Percentiles rank a stretch among this genome's conserved stretches.
These are phyloP conservation scores for Polychytrium aggregatum DNA, from an alignment of 192 early-diverging fungal genomes.

Conservation along the genomic window DNA sequence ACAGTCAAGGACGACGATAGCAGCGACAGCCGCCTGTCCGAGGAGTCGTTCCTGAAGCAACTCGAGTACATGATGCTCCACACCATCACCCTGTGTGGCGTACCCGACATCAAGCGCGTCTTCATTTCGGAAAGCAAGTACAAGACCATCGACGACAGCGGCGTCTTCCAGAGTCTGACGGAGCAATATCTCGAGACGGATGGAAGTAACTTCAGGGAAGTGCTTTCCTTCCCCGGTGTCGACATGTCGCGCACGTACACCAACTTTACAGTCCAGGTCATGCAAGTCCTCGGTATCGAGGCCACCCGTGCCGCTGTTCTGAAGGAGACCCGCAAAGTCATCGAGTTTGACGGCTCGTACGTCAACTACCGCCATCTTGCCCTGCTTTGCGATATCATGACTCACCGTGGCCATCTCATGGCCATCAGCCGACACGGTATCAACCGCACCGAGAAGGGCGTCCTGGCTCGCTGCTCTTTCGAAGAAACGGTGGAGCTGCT, in stretches of 20 bases:
- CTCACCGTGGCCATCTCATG: conserved; percentile 81
- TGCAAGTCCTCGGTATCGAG: conserved; percentile 90
- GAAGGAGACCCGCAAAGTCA: conserved; percentile 82
- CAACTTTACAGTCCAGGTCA: conserved; percentile 87
- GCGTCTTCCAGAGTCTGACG: conserved; percentile 45
- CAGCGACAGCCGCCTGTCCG: conserved; percentile 46
- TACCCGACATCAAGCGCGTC: conserved; percentile 71
- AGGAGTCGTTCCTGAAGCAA: conserved; percentile 81
- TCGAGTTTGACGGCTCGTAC: conserved; percentile 92
- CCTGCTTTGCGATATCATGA: conserved; percentile 94
- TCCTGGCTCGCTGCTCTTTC: conserved; percentile 89
- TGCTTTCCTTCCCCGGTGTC: conserved; percentile 75
- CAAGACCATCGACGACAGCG: conserved; percentile 33
- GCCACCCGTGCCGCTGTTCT: conserved; percentile 84
- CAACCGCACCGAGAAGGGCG: conserved; percentile 89
- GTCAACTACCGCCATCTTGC: conserved; percentile 98
- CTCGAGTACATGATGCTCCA: conserved; percentile 81
- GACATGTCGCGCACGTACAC: conserved; percentile 72
- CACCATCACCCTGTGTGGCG: conserved; percentile 78
- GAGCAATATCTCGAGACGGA: conserved; percentile 85
- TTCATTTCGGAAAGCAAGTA: conserved; percentile 46
- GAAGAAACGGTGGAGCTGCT: conserved; percentile 99
- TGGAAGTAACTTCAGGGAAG: conserved; percentile 81
- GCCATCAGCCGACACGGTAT: conserved; percentile 98
- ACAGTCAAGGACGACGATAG: conserved; percentile 61